Evolutionary conservation across 257 asterid genomes (phyloP).

Genomic region (Sherardia arvensis): DNA sequence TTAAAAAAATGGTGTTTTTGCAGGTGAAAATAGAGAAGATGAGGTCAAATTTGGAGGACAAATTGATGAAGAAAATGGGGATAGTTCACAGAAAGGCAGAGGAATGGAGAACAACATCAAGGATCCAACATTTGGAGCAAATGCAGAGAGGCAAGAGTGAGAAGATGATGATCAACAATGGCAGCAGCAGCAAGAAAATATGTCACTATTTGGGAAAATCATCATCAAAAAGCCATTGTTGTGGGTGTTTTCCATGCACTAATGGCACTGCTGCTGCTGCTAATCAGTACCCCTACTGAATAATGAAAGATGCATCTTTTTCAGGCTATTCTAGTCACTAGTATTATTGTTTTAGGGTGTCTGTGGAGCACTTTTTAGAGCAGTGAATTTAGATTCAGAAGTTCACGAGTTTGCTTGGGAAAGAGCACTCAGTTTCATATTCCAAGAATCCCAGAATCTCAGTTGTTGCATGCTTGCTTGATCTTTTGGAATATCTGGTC

Average conservation of each 20-base stretch:
- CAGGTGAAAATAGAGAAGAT: constrained; percentile 94
- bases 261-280: constrained; percentile 40
- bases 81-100: constrained; percentile 87
- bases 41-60: constrained; percentile 84
- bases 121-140: constrained; percentile 73
- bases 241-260: constrained; percentile 76
- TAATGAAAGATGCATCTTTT: not conserved
- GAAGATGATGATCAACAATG: not conserved
- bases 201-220: constrained; percentile 19
- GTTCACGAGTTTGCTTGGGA: not conserved
- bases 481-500: not conserved
- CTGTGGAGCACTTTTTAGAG: not conserved
- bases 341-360: not conserved
- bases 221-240: constrained; percentile 24
- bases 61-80: constrained; percentile 86
- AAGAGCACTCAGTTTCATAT: not conserved
- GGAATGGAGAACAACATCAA: constrained; percentile 74
- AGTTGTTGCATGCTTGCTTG: not conserved
- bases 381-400: not conserved
- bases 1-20: not conserved
- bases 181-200: constrained; percentile 22
- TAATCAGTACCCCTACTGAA: constrained; percentile 17
- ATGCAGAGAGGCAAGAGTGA: constrained; percentile 39
- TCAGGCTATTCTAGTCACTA: not conserved
- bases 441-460: not conserved